These are phyloP conservation scores for Alternaria sp. DNA, from an alignment of 2,329 filamentous ascomycete genomes.

Conservation along the genomic window DNA sequence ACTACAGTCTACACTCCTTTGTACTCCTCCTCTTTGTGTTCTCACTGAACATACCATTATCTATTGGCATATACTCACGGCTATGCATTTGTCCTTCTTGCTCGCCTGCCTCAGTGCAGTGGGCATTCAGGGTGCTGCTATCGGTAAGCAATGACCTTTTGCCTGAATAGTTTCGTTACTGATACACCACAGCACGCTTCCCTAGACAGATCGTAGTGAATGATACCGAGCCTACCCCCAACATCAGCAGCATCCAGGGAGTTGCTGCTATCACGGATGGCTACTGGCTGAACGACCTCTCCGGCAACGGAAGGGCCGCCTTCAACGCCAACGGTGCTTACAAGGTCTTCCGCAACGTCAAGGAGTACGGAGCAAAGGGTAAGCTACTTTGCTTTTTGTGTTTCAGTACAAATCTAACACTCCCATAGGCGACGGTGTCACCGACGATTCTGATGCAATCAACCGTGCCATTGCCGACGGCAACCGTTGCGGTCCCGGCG, in stretches of 20 bases:
- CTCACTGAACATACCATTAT: conserved; percentile 4
- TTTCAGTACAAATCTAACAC: conserved; percentile 12
- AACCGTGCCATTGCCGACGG: conserved; percentile 55
- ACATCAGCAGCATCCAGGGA: conserved; percentile 6
- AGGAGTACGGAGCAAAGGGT: conserved; percentile 54
- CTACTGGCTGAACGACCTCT: conserved; percentile 54
- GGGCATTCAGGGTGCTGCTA: conserved; percentile 27
- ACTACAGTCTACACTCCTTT: conserved; percentile 14
- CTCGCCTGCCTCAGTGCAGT: conserved; percentile 41
- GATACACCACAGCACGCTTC: conserved; percentile 16
- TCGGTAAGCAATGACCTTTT: conserved; percentile 15
- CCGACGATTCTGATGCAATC: conserved; percentile 62
- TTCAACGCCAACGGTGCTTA: conserved; percentile 49
- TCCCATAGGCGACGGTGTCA: conserved; percentile 44
- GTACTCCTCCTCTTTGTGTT: background rate
- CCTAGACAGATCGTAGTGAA: conserved; percentile 1
- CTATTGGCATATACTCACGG: conserved; percentile 5
- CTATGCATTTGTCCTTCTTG: conserved; percentile 34
- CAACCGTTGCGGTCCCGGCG: conserved; percentile 52
- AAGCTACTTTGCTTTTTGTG: background rate
- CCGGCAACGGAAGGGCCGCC: conserved; percentile 51
- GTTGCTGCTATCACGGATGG: conserved; percentile 19
- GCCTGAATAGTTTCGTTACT: background rate
- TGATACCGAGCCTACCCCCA: background rate
- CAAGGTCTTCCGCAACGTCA: conserved; percentile 54